Percentiles rank a stretch among this genome's conserved stretches.
phyloP scores from a whole-genome alignment of 2,329 filamentous ascomycete genomes.

The Hirsutella thompsonii region DNA sequence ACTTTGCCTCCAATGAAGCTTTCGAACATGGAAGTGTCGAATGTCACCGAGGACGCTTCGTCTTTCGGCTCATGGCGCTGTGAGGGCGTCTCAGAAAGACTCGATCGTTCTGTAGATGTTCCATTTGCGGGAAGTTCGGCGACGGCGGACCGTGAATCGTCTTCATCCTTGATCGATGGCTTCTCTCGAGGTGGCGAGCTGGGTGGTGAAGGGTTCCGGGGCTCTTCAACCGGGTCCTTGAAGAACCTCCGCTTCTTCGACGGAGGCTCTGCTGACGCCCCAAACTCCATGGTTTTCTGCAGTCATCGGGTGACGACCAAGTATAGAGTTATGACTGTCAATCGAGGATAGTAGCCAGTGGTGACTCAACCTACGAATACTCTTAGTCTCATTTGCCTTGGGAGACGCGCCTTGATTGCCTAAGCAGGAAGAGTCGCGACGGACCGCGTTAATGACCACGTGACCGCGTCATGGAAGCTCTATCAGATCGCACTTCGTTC shows the following conservation, averaged over 20 bases:
- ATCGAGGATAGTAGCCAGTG: too few relatives aligned
- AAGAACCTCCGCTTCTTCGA: conserved; percentile 30
- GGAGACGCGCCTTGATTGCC: conserved; percentile 23
- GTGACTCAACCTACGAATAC: too few relatives aligned
- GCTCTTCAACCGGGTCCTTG: conserved; percentile 17
- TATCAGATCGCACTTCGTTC: too few relatives aligned
- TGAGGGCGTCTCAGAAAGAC: not conserved
- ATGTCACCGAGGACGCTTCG: conserved; percentile 22
- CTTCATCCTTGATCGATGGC: conserved; percentile 12
- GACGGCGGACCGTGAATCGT: conserved; percentile 5
- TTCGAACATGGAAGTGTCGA: conserved; percentile 46
- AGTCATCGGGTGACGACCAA: conserved; percentile 1
- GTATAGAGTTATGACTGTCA: not conserved
- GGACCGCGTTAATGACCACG: conserved; percentile 24
- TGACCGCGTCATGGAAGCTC: conserved; percentile 19
- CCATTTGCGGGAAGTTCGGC: conserved; percentile 6
- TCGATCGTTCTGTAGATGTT: conserved; percentile 2
- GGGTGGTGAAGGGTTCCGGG: conserved; percentile 12
- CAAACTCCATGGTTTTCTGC: conserved; percentile 22
- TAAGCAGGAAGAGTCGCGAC: conserved; percentile 13
- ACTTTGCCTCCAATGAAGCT: conserved; percentile 47
- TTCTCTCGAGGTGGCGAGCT: conserved; percentile 11
- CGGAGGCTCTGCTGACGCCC: conserved; percentile 27
- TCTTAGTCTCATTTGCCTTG: conserved; percentile 2
- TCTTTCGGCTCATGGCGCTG: conserved; percentile 5